phyloP scores from a whole-genome alignment of 2,329 filamentous ascomycete genomes.

The Teratosphaeria nubilosa region DNA sequence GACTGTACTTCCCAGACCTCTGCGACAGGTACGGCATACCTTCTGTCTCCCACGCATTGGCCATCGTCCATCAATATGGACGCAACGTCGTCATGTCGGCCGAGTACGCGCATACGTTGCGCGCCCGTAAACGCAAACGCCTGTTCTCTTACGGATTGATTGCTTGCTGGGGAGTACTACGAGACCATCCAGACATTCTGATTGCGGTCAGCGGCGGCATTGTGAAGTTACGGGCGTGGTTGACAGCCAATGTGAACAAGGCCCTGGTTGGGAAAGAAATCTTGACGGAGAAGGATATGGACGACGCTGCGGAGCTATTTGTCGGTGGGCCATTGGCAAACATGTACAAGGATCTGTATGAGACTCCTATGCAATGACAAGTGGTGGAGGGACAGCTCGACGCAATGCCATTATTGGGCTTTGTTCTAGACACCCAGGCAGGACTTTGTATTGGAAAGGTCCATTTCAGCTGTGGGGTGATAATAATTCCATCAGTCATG shows the following conservation, averaged over 20 bases:
- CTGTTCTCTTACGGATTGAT: neutral
- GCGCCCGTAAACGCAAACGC: neutral
- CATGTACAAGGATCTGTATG: neutral
- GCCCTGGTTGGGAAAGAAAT: neutral
- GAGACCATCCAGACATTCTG: neutral
- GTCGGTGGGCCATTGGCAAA: neutral
- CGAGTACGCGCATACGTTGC: neutral
- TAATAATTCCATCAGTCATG: too few species aligned
- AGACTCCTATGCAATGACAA: neutral
- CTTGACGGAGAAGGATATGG: neutral
- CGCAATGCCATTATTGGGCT: neutral
- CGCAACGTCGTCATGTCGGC: neutral
- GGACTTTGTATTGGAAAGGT: neutral
- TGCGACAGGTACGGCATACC: neutral
- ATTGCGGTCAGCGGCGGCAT: neutral
- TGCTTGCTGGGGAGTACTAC: neutral
- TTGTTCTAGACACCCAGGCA: neutral
- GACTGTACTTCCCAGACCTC: neutral
- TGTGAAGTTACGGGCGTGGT: neutral
- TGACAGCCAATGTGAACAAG: neutral
- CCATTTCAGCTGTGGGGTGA: too few species aligned
- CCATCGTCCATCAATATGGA: neutral
- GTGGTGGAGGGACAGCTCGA: neutral
- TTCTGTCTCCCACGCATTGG: neutral
- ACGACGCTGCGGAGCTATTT: neutral